Base-by-base conservation (phyloP, 352 stramenopile species). In the Globisporangium yorkense region DNA sequence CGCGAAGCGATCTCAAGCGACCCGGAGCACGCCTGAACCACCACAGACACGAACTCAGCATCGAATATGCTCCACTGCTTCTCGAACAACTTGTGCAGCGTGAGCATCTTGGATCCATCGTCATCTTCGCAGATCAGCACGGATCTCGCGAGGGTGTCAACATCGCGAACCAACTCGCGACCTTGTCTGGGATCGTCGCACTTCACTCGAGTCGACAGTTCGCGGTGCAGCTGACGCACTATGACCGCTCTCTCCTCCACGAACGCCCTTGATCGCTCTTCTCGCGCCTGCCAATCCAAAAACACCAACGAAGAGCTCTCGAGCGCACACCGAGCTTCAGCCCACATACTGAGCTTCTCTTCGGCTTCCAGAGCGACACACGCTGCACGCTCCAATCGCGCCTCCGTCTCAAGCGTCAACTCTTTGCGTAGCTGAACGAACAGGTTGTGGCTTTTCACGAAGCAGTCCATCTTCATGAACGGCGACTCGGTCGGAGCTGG, bases 381-480 rank as follows among this genome's bases (percentile, higher is more conserved):
- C 0, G 51, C 59, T 15, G 63, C 58, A 56, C 59, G 54, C 35
- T 74, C 63, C 5, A 54, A 51, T 20, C 71, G 71, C 29, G 60
- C 45, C 20, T 56, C 65, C 12, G 65, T 54, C 43, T 84, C 74
- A 15, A 27, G 20, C 50, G 67, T 35, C 9, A 84, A 31, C 21
- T 84, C 74, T 20, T 56, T 57, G 6, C 74, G 63, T 29, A 84
- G 16, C 16, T 72, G 62, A 27, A 61, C 54, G 55, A 79, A 78
- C 15, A 84, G 51, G 31, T 66, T 65, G 27, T 84, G 74, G 1
- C 56, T 58, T 56, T 73, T 70, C 9, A 68, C 37, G 18, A 77
- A 79, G 40, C 75, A 65, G 47, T 81, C 74, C 45, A 80, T 51
- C 37, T 68, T 74, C 62, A 79, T 66, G 49, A 56, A 63, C 35